phyloP scores from a whole-genome alignment of 2,329 filamentous ascomycete genomes.

The Aspergillus sojae region DNA sequence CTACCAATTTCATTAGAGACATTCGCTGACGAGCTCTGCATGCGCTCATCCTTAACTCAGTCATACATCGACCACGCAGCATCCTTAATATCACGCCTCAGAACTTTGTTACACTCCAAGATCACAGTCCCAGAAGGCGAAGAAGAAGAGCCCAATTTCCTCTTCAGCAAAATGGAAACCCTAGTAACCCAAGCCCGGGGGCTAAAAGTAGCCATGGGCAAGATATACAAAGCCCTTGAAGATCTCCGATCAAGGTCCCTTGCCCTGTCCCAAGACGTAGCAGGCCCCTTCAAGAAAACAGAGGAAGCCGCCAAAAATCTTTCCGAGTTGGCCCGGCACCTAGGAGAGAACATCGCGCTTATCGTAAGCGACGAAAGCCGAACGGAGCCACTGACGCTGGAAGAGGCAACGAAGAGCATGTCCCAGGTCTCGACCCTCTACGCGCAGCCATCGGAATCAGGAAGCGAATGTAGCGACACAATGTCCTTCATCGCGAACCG shows the following conservation, averaged over 20 bases:
- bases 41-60: constrained; percentile 75
- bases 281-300: constrained; percentile 69
- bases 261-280: constrained; percentile 69
- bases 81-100: constrained; percentile 65
- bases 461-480: constrained; percentile 54
- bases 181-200: constrained; percentile 77
- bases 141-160: constrained; percentile 69
- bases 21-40: constrained; percentile 78
- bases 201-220: constrained; percentile 79
- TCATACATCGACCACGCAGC: constrained; percentile 80
- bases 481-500: constrained; percentile 70
- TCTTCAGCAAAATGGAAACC: constrained; percentile 70
- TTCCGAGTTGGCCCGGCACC: constrained; percentile 65
- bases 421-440: constrained; percentile 33
- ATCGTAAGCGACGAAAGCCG: constrained; percentile 74
- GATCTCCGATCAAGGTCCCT: constrained; percentile 77
- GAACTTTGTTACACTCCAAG: constrained; percentile 67
- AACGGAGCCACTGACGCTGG: constrained; percentile 65
- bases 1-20: constrained; percentile 69
- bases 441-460: constrained; percentile 26
- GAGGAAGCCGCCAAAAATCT: constrained; percentile 67
- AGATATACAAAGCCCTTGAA: constrained; percentile 74
- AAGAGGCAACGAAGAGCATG: constrained; percentile 68
- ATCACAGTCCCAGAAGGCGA: constrained; percentile 62
- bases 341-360: constrained; percentile 67